Base-by-base conservation (phyloP, 2,329 filamentous ascomycete genomes). In the Ophiostoma australiae region DNA sequence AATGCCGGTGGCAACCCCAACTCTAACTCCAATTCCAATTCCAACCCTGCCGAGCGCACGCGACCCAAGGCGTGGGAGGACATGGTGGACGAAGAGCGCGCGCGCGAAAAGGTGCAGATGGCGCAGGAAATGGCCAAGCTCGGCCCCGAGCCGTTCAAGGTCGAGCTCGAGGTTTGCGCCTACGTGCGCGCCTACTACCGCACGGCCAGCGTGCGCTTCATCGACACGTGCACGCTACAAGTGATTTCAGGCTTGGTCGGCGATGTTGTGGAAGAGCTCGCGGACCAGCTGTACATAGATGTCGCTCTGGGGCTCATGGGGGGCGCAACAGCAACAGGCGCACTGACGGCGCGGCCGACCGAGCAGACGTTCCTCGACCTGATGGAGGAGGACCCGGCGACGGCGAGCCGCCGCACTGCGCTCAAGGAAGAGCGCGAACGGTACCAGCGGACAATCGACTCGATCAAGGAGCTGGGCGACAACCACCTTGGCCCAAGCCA, bases 151-250 rank as follows among this genome's bases (percentile, higher is more conserved):
- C 81, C 82, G 0, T 92, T 87, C 74, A 77, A 81, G 1, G 78
- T 80, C 0, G 90, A 92, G 76, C 78, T 93, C 0, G 81, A 84
- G 10, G 86, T 90, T 0, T 85, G 90, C 0, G 83, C 88, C 0
- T 87, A 87, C 4, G 84, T 91, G 65, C 82, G 89, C 0, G 89
- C 86, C 0, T 93, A 93, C 77, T 93, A 93, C 76, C 83, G 86
- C 67, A 85, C 90, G 4, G 90, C 91, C 0, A 85, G 87, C 0
- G 80, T 83, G 44, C 85, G 90, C 1, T 90, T 92, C 75, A 82
- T 87, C 0, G 90, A 93, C 70, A 78, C 80, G 1, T 80, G 83
- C 7, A 79, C 82, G 1, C 80, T 86, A 33, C 80, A 83, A 67
- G 78, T 86, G 70, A 80, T 83, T 13, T 83, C 82, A 11, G 82